Conservation (phyloP, 768 basidiomycete species). For the Tulasnella sp. region DNA sequence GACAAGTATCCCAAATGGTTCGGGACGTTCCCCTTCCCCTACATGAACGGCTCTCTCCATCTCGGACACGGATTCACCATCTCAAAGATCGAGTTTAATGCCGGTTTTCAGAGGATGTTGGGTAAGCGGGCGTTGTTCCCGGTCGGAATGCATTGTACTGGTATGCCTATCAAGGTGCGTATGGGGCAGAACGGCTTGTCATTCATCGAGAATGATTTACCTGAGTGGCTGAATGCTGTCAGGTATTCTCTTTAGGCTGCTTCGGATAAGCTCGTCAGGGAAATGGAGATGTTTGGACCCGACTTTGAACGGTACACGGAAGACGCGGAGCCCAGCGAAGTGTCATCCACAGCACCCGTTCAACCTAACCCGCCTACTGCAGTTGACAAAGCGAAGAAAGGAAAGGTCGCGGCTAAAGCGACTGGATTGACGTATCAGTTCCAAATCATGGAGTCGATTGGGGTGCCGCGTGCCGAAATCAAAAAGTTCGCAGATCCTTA, state of each 20-base stretch:
- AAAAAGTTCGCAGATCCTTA: slow-evolving; percentile 95
- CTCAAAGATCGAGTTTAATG: slow-evolving; percentile 93
- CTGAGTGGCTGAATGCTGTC: too few species aligned
- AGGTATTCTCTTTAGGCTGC: slow-evolving; percentile 71
- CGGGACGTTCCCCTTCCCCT: slow-evolving; percentile 90
- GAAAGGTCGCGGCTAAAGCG: slow-evolving; percentile 84
- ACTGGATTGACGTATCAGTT: slow-evolving; percentile 95
- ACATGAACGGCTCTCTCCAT: slow-evolving; percentile 98
- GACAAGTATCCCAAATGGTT: slow-evolving; percentile 91
- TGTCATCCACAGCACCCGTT: slow-evolving; percentile 26
- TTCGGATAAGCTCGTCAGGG: slow-evolving; percentile 94
- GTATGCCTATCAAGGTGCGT: slow-evolving; percentile 97
- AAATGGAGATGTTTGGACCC: slow-evolving; percentile 89
- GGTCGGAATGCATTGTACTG: slow-evolving; percentile 95
- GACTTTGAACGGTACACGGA: slow-evolving; percentile 65
- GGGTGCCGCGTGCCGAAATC: slow-evolving; percentile 78
- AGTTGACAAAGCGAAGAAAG: slow-evolving; percentile 82
- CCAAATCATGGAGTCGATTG: slow-evolving; percentile 95
- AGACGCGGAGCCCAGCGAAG: slow-evolving; percentile 32
- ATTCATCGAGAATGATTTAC: not conserved
- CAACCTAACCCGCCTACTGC: slow-evolving; percentile 28
- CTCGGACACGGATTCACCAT: slow-evolving; percentile 97
- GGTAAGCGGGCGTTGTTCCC: slow-evolving; percentile 94
- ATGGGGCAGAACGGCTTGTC: not conserved
- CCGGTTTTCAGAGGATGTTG: slow-evolving; percentile 89